A percentile compares a stretch with the other conserved stretches of the same genome.
phyloP scores from a whole-genome alignment of 2,329 filamentous ascomycete species.

The Spiromastix sp. region DNA sequence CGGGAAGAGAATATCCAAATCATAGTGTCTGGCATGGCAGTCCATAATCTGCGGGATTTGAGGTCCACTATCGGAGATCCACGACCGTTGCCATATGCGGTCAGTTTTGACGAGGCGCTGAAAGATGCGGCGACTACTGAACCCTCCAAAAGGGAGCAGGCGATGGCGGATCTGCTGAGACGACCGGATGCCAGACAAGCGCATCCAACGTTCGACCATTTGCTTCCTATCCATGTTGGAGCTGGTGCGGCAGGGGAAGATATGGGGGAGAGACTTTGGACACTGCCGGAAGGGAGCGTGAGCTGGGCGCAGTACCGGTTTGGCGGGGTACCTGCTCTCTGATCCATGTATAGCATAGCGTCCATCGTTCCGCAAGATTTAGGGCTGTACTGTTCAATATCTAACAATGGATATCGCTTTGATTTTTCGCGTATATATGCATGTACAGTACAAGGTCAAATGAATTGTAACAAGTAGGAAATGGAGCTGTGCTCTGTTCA shows the following conservation, averaged over 20 bases:
- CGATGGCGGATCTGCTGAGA: slow-evolving; percentile 37
- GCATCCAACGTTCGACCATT: slow-evolving; percentile 55
- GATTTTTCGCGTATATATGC: slow-evolving; percentile 26
- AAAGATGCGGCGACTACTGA: slow-evolving; percentile 50
- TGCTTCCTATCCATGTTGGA: slow-evolving; percentile 49
- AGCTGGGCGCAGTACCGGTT: slow-evolving; percentile 48
- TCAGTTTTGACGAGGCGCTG: slow-evolving; percentile 57
- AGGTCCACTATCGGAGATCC: slow-evolving; percentile 36
- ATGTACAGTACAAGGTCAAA: slow-evolving; percentile 24
- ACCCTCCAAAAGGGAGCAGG: slow-evolving; percentile 32
- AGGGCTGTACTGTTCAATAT: slow-evolving; percentile 1
- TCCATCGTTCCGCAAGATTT: no score
- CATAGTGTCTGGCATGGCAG: slow-evolving; percentile 64
- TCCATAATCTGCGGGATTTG: slow-evolving; percentile 56
- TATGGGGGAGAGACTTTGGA: slow-evolving; percentile 37
- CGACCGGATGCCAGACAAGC: slow-evolving; percentile 47
- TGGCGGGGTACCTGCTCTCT: slow-evolving; percentile 25
- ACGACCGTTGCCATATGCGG: slow-evolving; percentile 45
- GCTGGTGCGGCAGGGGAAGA: slow-evolving; percentile 46
- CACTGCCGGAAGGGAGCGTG: slow-evolving; percentile 40
- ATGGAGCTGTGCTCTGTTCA: slow-evolving; percentile 19
- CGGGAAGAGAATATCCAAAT: slow-evolving; percentile 59
- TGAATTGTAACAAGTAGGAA: slow-evolving; percentile 17
- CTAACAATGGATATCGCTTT: slow-evolving; percentile 7
- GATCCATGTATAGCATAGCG: slow-evolving; percentile 4